Evolutionary conservation across 768 basidiomycete genomes (phyloP), one percentile per base, ranked within the genome.

Genomic region (Tylopilus cervinicoccineus): DNA sequence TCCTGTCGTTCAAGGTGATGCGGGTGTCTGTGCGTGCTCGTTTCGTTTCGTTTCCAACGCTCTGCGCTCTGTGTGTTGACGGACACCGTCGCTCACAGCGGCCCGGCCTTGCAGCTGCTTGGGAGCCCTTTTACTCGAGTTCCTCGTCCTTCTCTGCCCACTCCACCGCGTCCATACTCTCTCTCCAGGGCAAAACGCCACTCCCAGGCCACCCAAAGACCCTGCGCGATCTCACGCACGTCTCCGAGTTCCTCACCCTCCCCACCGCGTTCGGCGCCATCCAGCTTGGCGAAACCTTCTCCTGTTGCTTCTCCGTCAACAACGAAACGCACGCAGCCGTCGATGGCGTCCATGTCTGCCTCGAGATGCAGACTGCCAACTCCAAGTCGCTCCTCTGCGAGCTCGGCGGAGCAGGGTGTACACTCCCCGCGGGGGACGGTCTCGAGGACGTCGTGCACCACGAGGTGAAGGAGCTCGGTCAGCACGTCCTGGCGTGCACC

Each of bases 401-500:
- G 57, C 76, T 81, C 39, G 86, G 86, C 5, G 83, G 80, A 4
- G 51, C 70, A 9, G 72, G 72, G 3, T 65, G 73, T 31, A 67
- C 61, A 20, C 68, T 95, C 41, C 45, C 64, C 0, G 72, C 76
- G 2, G 80, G 81, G 20, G 80, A 83, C 58, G 80, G 80, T 0
- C 58, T 89, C 27, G 85, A 90, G 62, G 70, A 74, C 36, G 70
- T 88, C 14, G 84, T 92, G 1, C 75, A 81, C 51, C 88, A 91
- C 59, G 94, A 97, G 70, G 88, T 96, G 55, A 96, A 96, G 68
- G 93, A 97, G 62, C 74, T 95, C 17, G 93, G 92, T 1, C 83
- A 91, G 61, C 93, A 95, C 65, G 88, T 94, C 11, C 71, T 97
- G 32, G 88, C 83, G 2, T 93, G 91, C 60, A 83, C 83, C 6